These are phyloP conservation scores for Phlegmacium glaucopus DNA, from an alignment of 768 basidiomycete species.

Conservation along the genomic window DNA sequence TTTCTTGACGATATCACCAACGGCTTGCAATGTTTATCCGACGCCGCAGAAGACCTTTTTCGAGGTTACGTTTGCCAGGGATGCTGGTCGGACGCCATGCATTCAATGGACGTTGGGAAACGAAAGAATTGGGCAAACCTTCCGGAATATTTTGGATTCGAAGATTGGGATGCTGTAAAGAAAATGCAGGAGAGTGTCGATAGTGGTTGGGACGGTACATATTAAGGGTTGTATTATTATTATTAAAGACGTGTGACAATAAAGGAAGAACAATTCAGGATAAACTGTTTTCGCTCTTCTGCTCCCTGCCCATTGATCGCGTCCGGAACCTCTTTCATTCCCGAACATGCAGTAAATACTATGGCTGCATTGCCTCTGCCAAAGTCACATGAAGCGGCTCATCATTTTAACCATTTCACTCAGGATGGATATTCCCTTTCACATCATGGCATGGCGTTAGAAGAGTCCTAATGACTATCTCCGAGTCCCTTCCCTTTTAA, in stretches of 20 bases:
- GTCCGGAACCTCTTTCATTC: slow-evolving; percentile 8
- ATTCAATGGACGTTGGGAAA: slow-evolving; percentile 3
- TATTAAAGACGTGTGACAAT: slow-evolving; percentile 7
- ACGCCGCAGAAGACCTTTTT: slow-evolving; percentile 1
- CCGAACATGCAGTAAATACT: slow-evolving; percentile 8
- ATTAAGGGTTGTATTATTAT: not conserved
- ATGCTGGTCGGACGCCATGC: slow-evolving; percentile 6
- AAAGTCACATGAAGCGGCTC: slow-evolving; percentile 27
- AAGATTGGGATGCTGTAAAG: slow-evolving; percentile 1
- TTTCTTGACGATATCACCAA: slow-evolving; percentile 11
- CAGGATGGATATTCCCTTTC: slow-evolving; percentile 5
- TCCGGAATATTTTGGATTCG: slow-evolving; percentile 6
- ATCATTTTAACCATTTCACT: slow-evolving; percentile 20
- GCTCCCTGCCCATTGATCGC: not conserved
- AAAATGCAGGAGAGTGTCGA: not conserved
- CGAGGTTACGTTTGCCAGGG: slow-evolving; percentile 9
- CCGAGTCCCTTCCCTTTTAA: not conserved
- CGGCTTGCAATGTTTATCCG: slow-evolving; percentile 9
- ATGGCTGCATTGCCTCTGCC: slow-evolving; percentile 4
- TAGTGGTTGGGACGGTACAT: not conserved
- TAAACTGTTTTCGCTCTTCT: slow-evolving; percentile 13
- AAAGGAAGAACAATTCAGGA: slow-evolving; percentile 16
- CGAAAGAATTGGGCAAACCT: slow-evolving; percentile 9
- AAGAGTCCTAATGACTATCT: not conserved
- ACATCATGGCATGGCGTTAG: slow-evolving; percentile 8